Evolutionary conservation across 2,329 filamentous ascomycete species (phyloP), one percentile per base, ranked within the genome.

Genomic region (Xylaria arbuscula): DNA sequence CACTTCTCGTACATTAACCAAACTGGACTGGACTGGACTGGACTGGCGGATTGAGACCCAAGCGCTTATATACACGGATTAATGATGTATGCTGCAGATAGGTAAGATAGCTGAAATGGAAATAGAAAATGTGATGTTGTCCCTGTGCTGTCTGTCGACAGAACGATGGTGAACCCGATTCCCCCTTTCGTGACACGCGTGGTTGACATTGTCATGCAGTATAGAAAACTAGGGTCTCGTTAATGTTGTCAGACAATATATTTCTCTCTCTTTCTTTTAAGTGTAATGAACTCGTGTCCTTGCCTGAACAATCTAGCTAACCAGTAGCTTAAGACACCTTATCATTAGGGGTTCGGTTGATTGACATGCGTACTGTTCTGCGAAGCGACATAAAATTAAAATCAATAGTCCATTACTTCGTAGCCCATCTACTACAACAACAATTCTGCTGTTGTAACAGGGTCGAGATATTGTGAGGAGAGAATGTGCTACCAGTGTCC

Each of bases 111-210:
- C 28, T 28, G 5, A 5, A 28, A 3, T 28, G 19, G 11, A 15
- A 22, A 28, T 32, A 24, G 36, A 51, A 22, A 15, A n/a, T n/a
- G n/a, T 17, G 48, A 38, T 40, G 34, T 8, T 28, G n/a, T 42
- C 28, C 28, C 28, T 6, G 42, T 50, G 40, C 50, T 24, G 10
- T 51, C 10, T 54, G 10, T 47, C 47, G 42, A 59, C 59, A 59
- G 60, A 5, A 28, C 5, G 59, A 60, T 51, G 24, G 17, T n/a
- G 47, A 56, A 57, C 15, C n/a, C 19, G n/a, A 47, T 56, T 4
- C 3, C 28, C 28, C 22, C 40, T 36, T 60, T 64, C 28, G 63
- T 34, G 47, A 28, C 60, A 67, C 59, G 22, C 64, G 59, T 28
- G 6, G 42, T 34, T 32, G n/a, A n/a, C n/a, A 42, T 38, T 17